phyloP scores from a whole-genome alignment of 495 filamentous ascomycete genomes.

The Penicillium pulvis region DNA sequence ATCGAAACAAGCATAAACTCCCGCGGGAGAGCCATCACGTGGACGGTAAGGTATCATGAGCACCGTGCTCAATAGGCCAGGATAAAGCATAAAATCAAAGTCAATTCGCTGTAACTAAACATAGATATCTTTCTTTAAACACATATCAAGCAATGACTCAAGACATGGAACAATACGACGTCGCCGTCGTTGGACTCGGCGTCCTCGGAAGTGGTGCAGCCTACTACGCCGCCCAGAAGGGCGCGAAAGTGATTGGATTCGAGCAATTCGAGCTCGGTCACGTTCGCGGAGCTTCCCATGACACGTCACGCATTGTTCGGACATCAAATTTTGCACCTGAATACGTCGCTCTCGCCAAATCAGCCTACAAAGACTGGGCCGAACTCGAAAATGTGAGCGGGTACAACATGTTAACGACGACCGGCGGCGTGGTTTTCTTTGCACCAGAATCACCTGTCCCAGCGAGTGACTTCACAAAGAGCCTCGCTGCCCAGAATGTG shows the following conservation, averaged over 20 bases:
- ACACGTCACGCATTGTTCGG: conserved; percentile 25
- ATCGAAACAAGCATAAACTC: background rate
- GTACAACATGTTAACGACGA: conserved; percentile 21
- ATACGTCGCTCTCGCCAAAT: conserved; percentile 19
- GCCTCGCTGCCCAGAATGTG: conserved; percentile 19
- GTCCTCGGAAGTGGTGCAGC: conserved; percentile 23
- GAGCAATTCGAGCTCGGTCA: conserved; percentile 27
- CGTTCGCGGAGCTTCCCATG: conserved; percentile 23
- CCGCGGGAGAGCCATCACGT: background rate
- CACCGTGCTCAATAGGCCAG: background rate
- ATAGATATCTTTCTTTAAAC: background rate
- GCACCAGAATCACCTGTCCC: conserved; percentile 20
- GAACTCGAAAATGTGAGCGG: conserved; percentile 18
- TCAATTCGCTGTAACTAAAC: background rate
- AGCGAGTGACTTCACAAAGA: conserved; percentile 16
- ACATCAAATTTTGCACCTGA: conserved; percentile 21
- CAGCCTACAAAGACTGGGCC: conserved; percentile 26
- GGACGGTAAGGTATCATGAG: background rate
- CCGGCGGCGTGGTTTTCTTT: conserved; percentile 25
- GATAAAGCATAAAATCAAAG: conserved; percentile 1
- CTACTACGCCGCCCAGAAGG: conserved; percentile 23
- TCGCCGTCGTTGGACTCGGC: conserved; percentile 24
- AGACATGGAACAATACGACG: conserved; percentile 16
- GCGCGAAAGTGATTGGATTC: conserved; percentile 24
- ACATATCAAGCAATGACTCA: background rate